Evolutionary conservation across 2,329 filamentous ascomycete species (phyloP), one percentile per base, ranked within the genome.

Genomic region (Onygena corvina): DNA sequence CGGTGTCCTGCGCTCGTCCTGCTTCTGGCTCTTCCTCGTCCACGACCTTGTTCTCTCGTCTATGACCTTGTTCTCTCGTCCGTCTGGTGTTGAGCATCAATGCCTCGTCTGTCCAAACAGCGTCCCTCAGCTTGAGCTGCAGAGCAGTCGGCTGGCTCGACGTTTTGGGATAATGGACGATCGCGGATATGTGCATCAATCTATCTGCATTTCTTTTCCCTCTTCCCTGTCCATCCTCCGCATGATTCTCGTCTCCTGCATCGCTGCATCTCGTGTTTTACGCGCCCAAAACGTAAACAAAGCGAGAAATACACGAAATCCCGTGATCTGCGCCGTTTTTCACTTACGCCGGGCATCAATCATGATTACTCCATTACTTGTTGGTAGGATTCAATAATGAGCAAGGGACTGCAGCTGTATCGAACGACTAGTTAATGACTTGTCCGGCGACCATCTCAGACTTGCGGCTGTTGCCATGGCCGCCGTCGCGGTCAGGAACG

Each of bases 231-330:
- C 16, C 11, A 9, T 18, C 16, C 16, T 16, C 12, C 18, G 8
- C 35, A 8, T 40, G 12, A 8, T 40, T 12, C 35, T 18, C 9
- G 12, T 12, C 11, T n/a, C 16, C 9, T 18, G 20, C 9, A 16
- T 14, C 23, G 2, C 3, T 14, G 23, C 21, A 16, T n/a, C 11
- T 49, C 50, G 52, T 34, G 52, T 52, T 16, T 6, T 47, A 50
- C n/a, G n/a, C n/a, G n/a, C n/a, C 52, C 52, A 51, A 53, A 51
- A 51, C 11, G 25, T 51, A 52, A 54, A 53, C 49, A 54, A 53
- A 49, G 21, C 50, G 52, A 50, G 38, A 40, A 18, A 34, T 27
- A 42, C 52, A 36, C 52, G 52, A 20, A 40, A 25, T 42, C 49
- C 35, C 49, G 52, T 54, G 53, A 54, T 20, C 30, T 5, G 30